phyloP scores from a whole-genome alignment of 768 basidiomycete species.

The Calvatia gigantea region DNA sequence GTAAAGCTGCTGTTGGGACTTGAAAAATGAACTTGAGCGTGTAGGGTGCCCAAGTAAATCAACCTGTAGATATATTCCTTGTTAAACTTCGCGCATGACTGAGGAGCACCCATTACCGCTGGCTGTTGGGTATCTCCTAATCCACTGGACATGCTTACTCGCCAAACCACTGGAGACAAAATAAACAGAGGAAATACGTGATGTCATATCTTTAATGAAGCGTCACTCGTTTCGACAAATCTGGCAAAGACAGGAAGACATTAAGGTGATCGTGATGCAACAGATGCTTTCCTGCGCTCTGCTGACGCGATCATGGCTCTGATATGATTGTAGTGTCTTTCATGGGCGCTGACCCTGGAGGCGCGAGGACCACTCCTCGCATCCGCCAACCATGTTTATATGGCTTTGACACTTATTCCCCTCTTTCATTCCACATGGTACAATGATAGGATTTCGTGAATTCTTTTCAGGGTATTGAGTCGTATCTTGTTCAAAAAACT shows the following conservation, averaged over 20 bases:
- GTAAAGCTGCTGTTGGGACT: slow-evolving; percentile 25
- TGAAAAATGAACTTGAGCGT: background rate
- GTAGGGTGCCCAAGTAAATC: background rate
- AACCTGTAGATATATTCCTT: background rate
- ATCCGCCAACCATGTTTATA: background rate
- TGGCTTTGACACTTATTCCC: background rate
- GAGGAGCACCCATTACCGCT: background rate
- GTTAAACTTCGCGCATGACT: background rate
- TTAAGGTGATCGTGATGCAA: no score
- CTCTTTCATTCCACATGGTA: background rate
- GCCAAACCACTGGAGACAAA: no score
- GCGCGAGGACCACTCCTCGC: background rate
- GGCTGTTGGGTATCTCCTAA: background rate
- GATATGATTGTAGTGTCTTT: no score
- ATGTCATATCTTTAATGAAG: no score
- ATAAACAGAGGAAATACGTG: no score
- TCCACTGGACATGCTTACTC: background rate
- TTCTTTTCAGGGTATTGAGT: no score
- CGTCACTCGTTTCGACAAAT: no score
- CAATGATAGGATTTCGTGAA: background rate
- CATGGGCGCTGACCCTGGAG: background rate
- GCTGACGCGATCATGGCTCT: no score
- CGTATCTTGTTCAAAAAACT: no score
- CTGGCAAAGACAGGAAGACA: no score
- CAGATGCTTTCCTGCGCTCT: no score